Base-by-base conservation (phyloP, 495 filamentous ascomycete genomes). In the Trichoderma parareesei region DNA sequence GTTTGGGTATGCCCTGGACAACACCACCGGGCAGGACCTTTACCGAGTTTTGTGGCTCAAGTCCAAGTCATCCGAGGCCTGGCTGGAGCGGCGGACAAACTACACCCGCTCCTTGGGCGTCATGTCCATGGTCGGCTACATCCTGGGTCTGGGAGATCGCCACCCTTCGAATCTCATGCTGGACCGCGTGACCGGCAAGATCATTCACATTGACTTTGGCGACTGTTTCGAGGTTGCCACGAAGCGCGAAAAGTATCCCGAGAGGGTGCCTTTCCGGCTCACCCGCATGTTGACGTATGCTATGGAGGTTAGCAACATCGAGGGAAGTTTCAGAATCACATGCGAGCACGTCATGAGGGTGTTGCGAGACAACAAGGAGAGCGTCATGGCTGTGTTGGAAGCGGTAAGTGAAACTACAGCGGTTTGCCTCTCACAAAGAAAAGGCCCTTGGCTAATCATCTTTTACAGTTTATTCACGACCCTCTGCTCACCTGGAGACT, bases 41-140 rank as follows among this genome's bases (percentile, higher is more conserved):
- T 99, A 98, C 74, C 91, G 94, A 20, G 94, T 99, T 4, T 79
- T 99, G 42, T 99, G 94, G 94, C 80, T 99, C 60, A 98, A 98
- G 86, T 94, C 90, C 75, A 97, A 96, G 82, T 93, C 89, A 69
- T 98, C 94, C 0, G 94, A 99, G 73, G 88, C 93, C 7, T 99
- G 94, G 94, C 85, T 99, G 60, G 93, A 97, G 71, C 85, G 94
- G 60, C 89, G 94, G 20, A 98, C 94, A 4, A 99, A 97, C 70
- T 99, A 98, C 78, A 98, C 95, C 46, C 88, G 94, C 64, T 98
- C 94, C 14, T 84, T 98, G 14, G 94, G 91, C 68, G 95, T 97
- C 65, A 99, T 98, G 94, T 97, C 92, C n/a, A 99, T 99, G 93
- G 94, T 97, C 9, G 94, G 94, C 64, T 98, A 99, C 72, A 97